phyloP scores from a whole-genome alignment of 257 asterid species.

The Euphrasia confusa region DNA sequence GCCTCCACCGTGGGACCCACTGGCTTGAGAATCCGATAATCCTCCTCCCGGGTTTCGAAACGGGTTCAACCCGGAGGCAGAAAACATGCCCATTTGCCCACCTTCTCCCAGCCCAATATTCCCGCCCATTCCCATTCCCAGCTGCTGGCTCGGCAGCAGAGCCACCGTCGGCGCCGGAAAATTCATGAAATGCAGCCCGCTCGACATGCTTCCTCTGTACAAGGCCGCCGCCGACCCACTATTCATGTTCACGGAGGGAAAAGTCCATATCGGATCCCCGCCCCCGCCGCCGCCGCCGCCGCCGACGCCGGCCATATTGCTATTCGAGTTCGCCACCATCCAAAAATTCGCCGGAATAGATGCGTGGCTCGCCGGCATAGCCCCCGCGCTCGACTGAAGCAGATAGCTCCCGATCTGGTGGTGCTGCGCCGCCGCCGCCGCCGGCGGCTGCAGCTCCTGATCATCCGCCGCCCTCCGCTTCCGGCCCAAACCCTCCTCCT shows the following conservation, averaged over 20 bases:
- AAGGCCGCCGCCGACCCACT: constrained; percentile 48
- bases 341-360: constrained; percentile 83
- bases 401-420: constrained; percentile 74
- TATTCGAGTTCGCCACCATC: constrained; percentile 80
- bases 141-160: constrained; percentile 45
- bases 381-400: constrained; percentile 61
- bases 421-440: constrained; percentile 42
- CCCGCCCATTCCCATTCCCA: constrained; percentile 31
- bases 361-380: constrained; percentile 66
- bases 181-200: constrained; percentile 88
- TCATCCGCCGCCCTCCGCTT: constrained; percentile 49
- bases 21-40: constrained; percentile 61
- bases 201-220: constrained; percentile 71
- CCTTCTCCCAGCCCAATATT: constrained; percentile 42
- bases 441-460: constrained; percentile 44
- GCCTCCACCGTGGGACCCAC: constrained; percentile 74
- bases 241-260: constrained; percentile 49
- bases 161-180: constrained; percentile 76
- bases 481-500: constrained; percentile 52
- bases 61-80: constrained; percentile 38
- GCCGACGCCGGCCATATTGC: constrained; percentile 28
- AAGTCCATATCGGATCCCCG: constrained; percentile 83
- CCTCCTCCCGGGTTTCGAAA: constrained; percentile 49
- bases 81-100: constrained; percentile 61
- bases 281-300: constrained; percentile 21